These are phyloP conservation scores for Chenopodium berlandieri DNA, from an alignment of 148 eudicot genomes.

Conservation along the genomic window DNA sequence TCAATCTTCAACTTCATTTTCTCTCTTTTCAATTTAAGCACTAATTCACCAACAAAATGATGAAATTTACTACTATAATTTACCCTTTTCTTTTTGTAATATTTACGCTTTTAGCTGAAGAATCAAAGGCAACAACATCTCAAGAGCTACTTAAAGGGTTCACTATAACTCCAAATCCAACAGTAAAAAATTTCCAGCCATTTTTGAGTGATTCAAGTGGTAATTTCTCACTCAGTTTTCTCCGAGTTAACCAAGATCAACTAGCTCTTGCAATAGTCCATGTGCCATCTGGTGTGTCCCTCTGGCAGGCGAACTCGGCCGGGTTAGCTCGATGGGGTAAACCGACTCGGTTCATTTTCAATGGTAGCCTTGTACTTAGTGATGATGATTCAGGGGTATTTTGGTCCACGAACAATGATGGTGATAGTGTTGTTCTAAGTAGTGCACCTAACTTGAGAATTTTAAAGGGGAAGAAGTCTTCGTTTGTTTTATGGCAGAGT, in stretches of 20 bases:
- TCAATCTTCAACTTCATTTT: not conserved
- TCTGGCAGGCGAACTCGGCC: constrained; percentile 55
- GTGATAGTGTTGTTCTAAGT: constrained; percentile 60
- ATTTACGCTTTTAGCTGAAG: constrained; percentile 4
- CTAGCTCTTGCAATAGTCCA: constrained; percentile 72
- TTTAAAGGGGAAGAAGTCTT: constrained; percentile 4
- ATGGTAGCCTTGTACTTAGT: constrained; percentile 77
- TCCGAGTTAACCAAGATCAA: constrained; percentile 51
- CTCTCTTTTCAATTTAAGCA: constrained; percentile 13
- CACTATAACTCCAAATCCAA: constrained; percentile 52
- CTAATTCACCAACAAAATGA: constrained; percentile 1
- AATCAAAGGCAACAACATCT: constrained; percentile 20
- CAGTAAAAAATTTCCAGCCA: constrained; percentile 46
- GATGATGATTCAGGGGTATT: constrained; percentile 53
- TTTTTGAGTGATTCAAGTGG: constrained; percentile 57
- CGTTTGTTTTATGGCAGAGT: constrained; percentile 60
- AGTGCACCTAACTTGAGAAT: constrained; percentile 54
- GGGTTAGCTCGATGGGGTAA: constrained; percentile 49
- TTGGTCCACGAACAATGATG: constrained; percentile 73
- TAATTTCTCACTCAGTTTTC: constrained; percentile 74
- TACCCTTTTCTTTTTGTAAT: not conserved
- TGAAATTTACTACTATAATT: not conserved
- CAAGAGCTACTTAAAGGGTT: constrained; percentile 56
- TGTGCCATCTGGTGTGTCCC: constrained; percentile 52
- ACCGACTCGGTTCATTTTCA: constrained; percentile 46